Conservation (phyloP, 2,329 filamentous ascomycete genomes). For the Neofusicoccum ribis region DNA sequence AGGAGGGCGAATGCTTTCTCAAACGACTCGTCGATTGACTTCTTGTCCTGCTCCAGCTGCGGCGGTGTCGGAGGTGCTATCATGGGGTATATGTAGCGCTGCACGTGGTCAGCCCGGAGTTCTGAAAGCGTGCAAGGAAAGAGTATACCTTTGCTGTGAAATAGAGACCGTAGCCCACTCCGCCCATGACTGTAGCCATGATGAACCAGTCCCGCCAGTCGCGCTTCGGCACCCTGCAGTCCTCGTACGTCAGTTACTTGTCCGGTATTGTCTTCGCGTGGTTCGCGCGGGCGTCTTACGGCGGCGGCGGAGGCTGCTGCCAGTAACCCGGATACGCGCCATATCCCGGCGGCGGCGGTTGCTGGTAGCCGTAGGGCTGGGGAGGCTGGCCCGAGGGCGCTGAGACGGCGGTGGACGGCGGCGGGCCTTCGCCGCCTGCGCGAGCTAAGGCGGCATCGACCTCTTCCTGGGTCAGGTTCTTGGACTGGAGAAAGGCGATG, state of each 20-base stretch:
- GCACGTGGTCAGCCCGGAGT: conserved; percentile 2
- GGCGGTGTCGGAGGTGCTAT: conserved; percentile 92
- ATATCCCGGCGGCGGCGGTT: conserved; percentile 46
- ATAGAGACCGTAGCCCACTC: conserved; percentile 86
- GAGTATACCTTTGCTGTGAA: conserved; percentile 72
- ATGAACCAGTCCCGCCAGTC: conserved; percentile 99
- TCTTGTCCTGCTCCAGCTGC: conserved; percentile 91
- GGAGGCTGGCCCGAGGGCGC: conserved; percentile 48
- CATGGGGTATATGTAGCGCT: conserved; percentile 89
- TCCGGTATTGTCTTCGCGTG: no score
- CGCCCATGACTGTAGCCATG: conserved; percentile 93
- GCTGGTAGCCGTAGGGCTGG: conserved; percentile 45
- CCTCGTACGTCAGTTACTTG: background rate
- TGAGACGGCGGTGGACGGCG: conserved; percentile 41
- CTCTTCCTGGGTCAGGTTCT: conserved; percentile 96
- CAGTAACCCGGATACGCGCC: conserved; percentile 56
- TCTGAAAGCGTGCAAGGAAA: conserved; percentile 21
- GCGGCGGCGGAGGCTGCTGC: conserved; percentile 53
- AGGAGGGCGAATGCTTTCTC: conserved; percentile 87
- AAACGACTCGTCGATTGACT: conserved; percentile 88
- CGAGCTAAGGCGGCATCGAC: conserved; percentile 81
- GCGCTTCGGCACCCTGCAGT: conserved; percentile 62
- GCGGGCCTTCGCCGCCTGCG: conserved; percentile 58
- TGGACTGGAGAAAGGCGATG: conserved; percentile 89
- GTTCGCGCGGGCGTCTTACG: conserved; percentile 39